A percentile compares a stretch with the other conserved stretches of the same genome.
Conservation (phyloP, 1,284 basidiomycete genomes). For the Ustilago vetiveriae region DNA sequence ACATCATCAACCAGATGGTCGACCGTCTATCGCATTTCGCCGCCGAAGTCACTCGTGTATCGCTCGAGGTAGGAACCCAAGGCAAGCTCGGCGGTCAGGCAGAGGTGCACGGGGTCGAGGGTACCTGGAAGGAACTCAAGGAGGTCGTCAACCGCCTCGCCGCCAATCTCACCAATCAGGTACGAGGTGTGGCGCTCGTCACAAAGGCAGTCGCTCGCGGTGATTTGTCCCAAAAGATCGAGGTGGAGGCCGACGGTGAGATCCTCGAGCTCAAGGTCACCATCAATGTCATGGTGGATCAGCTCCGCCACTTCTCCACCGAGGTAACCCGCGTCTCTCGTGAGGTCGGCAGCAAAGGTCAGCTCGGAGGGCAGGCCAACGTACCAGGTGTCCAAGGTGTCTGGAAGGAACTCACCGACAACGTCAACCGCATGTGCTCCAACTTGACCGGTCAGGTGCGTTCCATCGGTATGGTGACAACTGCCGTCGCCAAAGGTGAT, state of each 20-base stretch:
- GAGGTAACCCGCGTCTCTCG: constrained; percentile 94
- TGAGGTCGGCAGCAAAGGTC: constrained; percentile 56
- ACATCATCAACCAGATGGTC: constrained; percentile 94
- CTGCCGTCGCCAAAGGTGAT: constrained; percentile 78
- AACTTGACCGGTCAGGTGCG: constrained; percentile 93
- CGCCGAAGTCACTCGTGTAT: constrained; percentile 91
- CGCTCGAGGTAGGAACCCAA: constrained; percentile 76
- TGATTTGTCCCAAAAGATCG: constrained; percentile 93
- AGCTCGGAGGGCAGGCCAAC: constrained; percentile 66
- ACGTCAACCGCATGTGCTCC: constrained; percentile 93
- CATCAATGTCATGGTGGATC: constrained; percentile 94
- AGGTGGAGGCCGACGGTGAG: constrained; percentile 94
- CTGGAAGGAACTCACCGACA: constrained; percentile 67
- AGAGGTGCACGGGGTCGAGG: constrained; percentile 67
- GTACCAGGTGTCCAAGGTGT: constrained; percentile 67
- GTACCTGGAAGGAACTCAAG: constrained; percentile 67
- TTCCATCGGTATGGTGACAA: constrained; percentile 87
- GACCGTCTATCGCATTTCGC: constrained; percentile 90
- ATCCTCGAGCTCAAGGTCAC: constrained; percentile 97
- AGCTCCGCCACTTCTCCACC: constrained; percentile 86
- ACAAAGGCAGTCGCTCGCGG: constrained; percentile 98
- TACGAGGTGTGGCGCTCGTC: constrained; percentile 90
- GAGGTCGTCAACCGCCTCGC: constrained; percentile 68
- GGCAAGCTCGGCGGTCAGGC: constrained; percentile 68
- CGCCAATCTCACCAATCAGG: constrained; percentile 81